phyloP scores from a whole-genome alignment of 768 basidiomycete species.

The Coprinopsis sp. region DNA sequence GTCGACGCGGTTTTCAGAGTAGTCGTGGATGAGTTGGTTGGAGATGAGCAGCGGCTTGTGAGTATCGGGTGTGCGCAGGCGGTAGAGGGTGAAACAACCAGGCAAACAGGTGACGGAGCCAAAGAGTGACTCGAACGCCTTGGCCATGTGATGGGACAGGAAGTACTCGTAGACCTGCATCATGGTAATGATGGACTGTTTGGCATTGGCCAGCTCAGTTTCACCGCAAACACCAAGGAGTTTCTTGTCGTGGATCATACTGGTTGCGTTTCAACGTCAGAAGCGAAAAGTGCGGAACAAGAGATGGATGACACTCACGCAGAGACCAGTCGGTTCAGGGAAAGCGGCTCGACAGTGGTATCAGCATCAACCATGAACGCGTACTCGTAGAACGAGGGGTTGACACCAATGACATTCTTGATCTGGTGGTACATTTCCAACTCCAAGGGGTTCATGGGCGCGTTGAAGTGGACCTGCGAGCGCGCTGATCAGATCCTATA shows the following conservation, averaged over 20 bases:
- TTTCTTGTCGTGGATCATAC: conserved; percentile 97
- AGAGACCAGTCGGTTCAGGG: conserved; percentile 87
- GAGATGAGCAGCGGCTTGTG: conserved; percentile 93
- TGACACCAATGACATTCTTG: conserved; percentile 99
- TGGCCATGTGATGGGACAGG: conserved; percentile 96
- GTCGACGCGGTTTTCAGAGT: conserved; percentile 94
- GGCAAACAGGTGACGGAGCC: conserved; percentile 98
- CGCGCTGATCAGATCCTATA: conserved; percentile 8
- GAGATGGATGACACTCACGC: conserved; percentile 54
- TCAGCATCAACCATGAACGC: conserved; percentile 91
- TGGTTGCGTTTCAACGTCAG: conserved; percentile 24
- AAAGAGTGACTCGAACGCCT: conserved; percentile 95
- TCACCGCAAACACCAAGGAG: conserved; percentile 94
- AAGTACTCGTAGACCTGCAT: conserved; percentile 99
- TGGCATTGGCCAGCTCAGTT: conserved; percentile 87
- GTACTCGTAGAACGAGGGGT: conserved; percentile 98
- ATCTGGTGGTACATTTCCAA: conserved; percentile 99
- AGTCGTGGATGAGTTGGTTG: conserved; percentile 86
- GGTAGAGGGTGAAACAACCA: conserved; percentile 88
- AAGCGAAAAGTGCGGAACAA: neutral
- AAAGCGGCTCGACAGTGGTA: conserved; percentile 86
- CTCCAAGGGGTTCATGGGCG: conserved; percentile 95
- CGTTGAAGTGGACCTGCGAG: conserved; percentile 86
- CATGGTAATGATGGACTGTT: conserved; percentile 95
- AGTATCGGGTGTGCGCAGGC: conserved; percentile 83